Conservation (phyloP, 179 eudicot genomes). For the Actinidia polygama region DNA sequence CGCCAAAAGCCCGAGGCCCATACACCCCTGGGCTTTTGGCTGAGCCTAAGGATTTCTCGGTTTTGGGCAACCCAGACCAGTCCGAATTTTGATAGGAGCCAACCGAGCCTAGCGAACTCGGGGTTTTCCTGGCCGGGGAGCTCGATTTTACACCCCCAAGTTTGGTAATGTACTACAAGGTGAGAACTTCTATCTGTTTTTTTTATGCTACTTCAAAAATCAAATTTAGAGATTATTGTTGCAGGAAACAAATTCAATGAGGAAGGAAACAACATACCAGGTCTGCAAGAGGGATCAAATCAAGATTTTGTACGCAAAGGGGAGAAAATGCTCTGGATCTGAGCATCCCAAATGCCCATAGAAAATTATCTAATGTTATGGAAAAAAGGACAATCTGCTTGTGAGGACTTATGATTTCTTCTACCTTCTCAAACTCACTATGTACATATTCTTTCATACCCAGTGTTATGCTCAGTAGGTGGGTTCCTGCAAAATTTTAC, state of each 20-base stretch:
- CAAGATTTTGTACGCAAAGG: slow-evolving; percentile 80
- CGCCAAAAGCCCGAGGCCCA: too few species aligned
- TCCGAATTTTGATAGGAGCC: too few species aligned
- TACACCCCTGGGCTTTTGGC: too few species aligned
- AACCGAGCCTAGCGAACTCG: too few species aligned
- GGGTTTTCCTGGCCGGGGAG: too few species aligned
- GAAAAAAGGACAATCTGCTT: slow-evolving; percentile 76
- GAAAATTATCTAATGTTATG: slow-evolving; percentile 73
- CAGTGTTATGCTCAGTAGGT: slow-evolving; percentile 82
- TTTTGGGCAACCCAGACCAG: too few species aligned
- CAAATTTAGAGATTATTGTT: neutral
- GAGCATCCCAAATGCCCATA: slow-evolving; percentile 96
- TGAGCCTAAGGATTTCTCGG: too few species aligned
- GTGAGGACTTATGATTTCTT: slow-evolving; percentile 67
- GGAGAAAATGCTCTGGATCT: slow-evolving; percentile 94
- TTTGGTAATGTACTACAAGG: neutral
- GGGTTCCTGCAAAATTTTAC: slow-evolving; percentile 65
- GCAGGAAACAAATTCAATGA: neutral
- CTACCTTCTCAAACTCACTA: slow-evolving; percentile 73
- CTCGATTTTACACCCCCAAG: too few species aligned
- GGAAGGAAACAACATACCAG: slow-evolving; percentile 55
- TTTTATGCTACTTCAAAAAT: neutral
- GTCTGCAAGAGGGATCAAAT: slow-evolving; percentile 87
- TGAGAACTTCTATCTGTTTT: neutral
- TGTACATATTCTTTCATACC: slow-evolving; percentile 84